Base-by-base conservation (phyloP, 2,329 filamentous ascomycete genomes). In the Dactylellina drechsleri region DNA sequence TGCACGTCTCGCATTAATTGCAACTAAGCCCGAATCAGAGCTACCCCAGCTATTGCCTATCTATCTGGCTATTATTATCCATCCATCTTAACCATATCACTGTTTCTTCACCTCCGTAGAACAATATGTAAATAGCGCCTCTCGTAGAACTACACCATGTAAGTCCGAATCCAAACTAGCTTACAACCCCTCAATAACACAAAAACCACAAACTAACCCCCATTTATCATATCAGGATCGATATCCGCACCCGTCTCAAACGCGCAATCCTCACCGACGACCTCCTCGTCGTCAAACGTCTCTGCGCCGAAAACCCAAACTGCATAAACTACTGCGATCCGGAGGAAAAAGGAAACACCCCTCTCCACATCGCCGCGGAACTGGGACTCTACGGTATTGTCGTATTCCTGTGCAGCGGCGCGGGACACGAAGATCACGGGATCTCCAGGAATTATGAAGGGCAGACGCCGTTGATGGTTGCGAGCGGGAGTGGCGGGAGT, bases 381-480 rank as follows among this genome's bases (percentile, higher is more conserved):
- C 71, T 58, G 16, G 77, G 77, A 5, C 72, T 76, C 23, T 71
- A 77, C 40, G 59, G 16, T n/a, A 78, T 79, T 18, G 77, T 77
- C 23, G 54, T 67, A 2, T 75, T 60, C n/a, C 53, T 75, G 18
- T 66, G 65, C 26, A 36, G 31, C 31, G 52, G 65, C 3, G 53
- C 56, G 26, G 62, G 66, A 2, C 78, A 79, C 53, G 79, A 79
- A 43, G 40, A 52, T 4, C 52, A 77, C 43, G 78, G 78, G 2
- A 61, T 79, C 23, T 77, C 76, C 2, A 76, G 76, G 26, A 79
- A 79, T 49, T 76, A 77, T 50, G 75, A 76, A 1, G 78, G 77
- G 3, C 75, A 79, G 58, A 79, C 79, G 5, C 77, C 79, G 16
- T 72, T 79, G 66, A 79, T 79, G 75, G 65, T 78, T 47, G 79